Evolutionary conservation across 306 rosid species (phyloP).

Genomic region (Ceratonia siliqua): DNA sequence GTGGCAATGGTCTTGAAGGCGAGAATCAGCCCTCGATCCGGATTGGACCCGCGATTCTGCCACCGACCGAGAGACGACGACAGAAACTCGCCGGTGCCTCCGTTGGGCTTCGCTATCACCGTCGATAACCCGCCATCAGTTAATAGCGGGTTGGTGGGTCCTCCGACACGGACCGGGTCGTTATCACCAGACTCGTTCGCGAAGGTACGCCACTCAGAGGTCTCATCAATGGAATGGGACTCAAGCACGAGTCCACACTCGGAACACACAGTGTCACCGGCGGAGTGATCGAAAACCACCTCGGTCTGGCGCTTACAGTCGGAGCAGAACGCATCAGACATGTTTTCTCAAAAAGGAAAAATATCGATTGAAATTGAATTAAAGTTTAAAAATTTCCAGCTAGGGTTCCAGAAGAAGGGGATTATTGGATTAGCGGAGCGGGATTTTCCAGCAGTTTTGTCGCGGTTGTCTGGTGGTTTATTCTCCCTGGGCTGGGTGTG

Average conservation of each 20-base stretch:
- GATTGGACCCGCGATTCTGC: constrained; percentile 96
- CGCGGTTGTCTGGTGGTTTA: background rate
- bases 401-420: background rate
- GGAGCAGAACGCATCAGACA: constrained; percentile 86
- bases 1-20: constrained; percentile 94
- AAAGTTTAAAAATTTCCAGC: background rate
- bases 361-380: background rate
- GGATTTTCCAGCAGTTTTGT: background rate
- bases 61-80: constrained; percentile 90
- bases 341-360: constrained; percentile 4
- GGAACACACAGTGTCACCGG: constrained; percentile 90
- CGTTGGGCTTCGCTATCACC: constrained; percentile 87
- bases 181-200: constrained; percentile 96
- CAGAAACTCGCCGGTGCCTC: constrained; percentile 74
- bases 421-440: background rate
- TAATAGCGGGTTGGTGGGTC: constrained; percentile 81
- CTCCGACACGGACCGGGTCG: constrained; percentile 96
- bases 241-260: constrained; percentile 94
- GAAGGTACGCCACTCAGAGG: constrained; percentile 90
- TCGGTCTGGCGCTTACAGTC: constrained; percentile 94
- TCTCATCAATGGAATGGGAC: constrained; percentile 93
- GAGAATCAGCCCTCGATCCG: constrained; percentile 82
- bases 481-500: background rate
- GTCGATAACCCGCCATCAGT: constrained; percentile 90
- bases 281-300: constrained; percentile 91